Base-by-base conservation (phyloP, 805 yeast genomes). In the Jamesozyma jinghongensis region DNA sequence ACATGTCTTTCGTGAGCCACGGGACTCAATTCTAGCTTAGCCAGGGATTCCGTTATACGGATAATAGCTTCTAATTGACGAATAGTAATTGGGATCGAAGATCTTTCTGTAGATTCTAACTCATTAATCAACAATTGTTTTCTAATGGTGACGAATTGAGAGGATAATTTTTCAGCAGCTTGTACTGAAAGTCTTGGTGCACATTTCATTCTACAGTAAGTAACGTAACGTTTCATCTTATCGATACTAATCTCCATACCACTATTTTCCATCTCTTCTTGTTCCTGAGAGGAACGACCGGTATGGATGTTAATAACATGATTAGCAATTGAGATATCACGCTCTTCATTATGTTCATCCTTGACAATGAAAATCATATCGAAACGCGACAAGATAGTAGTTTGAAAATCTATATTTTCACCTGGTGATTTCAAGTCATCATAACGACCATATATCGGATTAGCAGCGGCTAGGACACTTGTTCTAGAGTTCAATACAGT, bases 301-400 rank as follows among this genome's bases (percentile, higher is more conserved):
- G 94, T 85, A 64, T 92, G 99, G 34, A 94, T 82, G 53, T 85
- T 81, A 81, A 92, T 79, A 41, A 92, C 98, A 63, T 92, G 98
- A 48, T 78, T 78, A 3, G 99, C 99, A 53, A 92, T 87, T 1
- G 86, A 76, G 35, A 79, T 74, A 68, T 92, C 99, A 55, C 94
- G 73, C 32, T 69, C 73, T 49, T 81, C 85, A 57, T 87, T 81
- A 62, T 92, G 97, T 40, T 84, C 95, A 66, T 92, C 99, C 57
- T 87, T 90, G 40, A 92, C 95, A 53, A 92, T 85, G 65, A 86
- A 92, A 55, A 92, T 92, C 97, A 92, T 92, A 66, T 92, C 99
- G 61, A 92, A 92, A 68, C 99, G 82, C 11, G 98, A 92, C 62
- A 92, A 70, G 64, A 92, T 84, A 1, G 99, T 90, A 1, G 95